Base-by-base conservation (phyloP, 805 yeast species). In the Schwanniomyces sp. region DNA sequence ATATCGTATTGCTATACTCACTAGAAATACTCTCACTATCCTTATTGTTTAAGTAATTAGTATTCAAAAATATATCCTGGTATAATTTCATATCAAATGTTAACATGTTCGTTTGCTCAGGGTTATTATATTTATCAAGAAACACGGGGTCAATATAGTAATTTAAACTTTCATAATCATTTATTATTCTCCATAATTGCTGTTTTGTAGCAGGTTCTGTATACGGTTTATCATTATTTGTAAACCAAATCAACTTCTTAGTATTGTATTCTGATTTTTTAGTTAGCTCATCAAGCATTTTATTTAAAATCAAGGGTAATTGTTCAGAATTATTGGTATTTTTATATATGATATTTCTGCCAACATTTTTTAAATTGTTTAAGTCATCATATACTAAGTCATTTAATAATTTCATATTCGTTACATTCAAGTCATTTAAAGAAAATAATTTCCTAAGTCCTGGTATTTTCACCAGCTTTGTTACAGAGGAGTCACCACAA, bases 181-280 rank as follows among this genome's bases (percentile, higher is more conserved):
- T 75, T 11, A 86, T 74, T 5, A 84, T 70, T 16, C 78, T 79
- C 53, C 84, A 76, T 21, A 88, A 67, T 5, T 79, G 68, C 40
- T 70, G 72, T 55, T 76, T 76, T 3, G 72, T 66, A 12, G 75
- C 70, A 7, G 69, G 56, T 7, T 69, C 68, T 45, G 72, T 71
- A 52, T 68, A 77, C 0, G 97, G 97, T 40, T 65, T 66, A 54
- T 86, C 94, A 60, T 85, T 82, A 59, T 85, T 86, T 0, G 96
- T 88, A 57, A 91, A 80, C 59, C 90, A 67, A 52, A 89, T 78
- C 3, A 88, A 66, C 55, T 86, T 83, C 53, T 79, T 80, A 39
- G 75, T 75, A 43, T 80, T 80, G 61, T 76, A 85, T 21, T 62
- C 59, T 44, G 67, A 70, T 36, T 76, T 79, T 32, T 69, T 61